Percentiles rank a stretch among this genome's conserved stretches.
phyloP scores from a whole-genome alignment of 768 basidiomycete genomes.

The Lactifluus hygrophoroides region DNA sequence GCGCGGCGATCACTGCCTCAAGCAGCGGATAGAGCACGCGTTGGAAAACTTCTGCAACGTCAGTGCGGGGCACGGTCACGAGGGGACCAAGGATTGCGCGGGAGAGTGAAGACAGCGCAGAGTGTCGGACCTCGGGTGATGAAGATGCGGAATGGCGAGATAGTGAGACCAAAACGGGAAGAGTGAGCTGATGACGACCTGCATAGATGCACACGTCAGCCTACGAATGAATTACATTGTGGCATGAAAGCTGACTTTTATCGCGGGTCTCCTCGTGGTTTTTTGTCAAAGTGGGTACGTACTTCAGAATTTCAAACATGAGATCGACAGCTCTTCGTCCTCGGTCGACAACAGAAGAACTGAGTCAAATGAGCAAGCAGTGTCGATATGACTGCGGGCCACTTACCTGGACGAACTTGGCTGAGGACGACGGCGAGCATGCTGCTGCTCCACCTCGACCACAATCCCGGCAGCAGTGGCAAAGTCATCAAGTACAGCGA shows the following conservation, averaged over 20 bases:
- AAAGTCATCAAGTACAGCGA: constrained; percentile 81
- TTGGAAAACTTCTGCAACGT: constrained; percentile 78
- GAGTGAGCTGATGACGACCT: constrained; percentile 19
- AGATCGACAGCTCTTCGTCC: constrained; percentile 80
- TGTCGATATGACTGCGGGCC: background rate
- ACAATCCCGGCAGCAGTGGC: constrained; percentile 62
- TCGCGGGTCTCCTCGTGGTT: constrained; percentile 29
- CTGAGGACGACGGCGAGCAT: constrained; percentile 42
- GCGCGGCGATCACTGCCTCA: constrained; percentile 83
- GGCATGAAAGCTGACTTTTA: constrained; percentile 31
- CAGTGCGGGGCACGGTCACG: constrained; percentile 39
- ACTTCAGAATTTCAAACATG: constrained; percentile 61
- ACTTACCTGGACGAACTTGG: constrained; percentile 44
- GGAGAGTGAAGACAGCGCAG: constrained; percentile 58
- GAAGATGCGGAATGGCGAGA: constrained; percentile 15
- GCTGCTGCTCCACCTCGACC: constrained; percentile 48
- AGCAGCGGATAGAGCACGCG: constrained; percentile 84
- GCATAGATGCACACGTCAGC: background rate
- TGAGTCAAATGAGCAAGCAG: constrained; percentile 25
- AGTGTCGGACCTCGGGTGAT: constrained; percentile 15
- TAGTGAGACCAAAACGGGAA: constrained; percentile 13
- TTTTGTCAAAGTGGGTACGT: constrained; percentile 51
- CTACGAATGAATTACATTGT: background rate
- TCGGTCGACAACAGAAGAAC: constrained; percentile 70
- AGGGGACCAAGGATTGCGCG: constrained; percentile 21